These are phyloP conservation scores for Vitis riparia DNA, from an alignment of 164 flowering plant species.

Conservation along the genomic window DNA sequence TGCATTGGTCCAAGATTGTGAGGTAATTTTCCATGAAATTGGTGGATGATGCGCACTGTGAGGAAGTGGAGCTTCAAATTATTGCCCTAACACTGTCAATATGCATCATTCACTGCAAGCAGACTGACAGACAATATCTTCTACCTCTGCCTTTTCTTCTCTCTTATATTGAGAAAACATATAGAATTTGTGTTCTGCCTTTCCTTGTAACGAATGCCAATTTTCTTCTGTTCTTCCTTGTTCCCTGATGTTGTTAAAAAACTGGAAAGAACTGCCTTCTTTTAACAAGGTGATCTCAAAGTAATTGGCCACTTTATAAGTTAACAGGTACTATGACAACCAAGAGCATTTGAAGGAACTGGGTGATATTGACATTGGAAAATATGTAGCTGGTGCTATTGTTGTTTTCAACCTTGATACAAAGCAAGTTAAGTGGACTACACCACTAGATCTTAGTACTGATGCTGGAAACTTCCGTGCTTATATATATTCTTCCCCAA, in stretches of 20 bases:
- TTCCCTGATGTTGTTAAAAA: neutral
- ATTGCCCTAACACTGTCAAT: neutral
- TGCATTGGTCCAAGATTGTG: no score
- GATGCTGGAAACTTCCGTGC: constrained; percentile 73
- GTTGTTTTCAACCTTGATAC: constrained; percentile 97
- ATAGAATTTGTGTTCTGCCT: neutral
- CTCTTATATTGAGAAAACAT: neutral
- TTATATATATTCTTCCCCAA: constrained; percentile 91
- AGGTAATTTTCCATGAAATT: no score
- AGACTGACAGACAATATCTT: neutral
- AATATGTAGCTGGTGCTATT: constrained; percentile 86
- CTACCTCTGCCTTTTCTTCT: neutral
- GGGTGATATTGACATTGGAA: constrained; percentile 84
- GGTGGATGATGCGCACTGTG: neutral
- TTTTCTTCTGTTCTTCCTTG: neutral
- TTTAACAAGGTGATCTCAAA: constrained; percentile 6
- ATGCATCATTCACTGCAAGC: neutral
- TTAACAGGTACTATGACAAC: constrained; percentile 91
- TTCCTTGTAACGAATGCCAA: neutral
- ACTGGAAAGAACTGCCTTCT: neutral
- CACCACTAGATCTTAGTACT: constrained; percentile 74
- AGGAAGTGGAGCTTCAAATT: neutral
- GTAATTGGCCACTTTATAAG: constrained; percentile 25
- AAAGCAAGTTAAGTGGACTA: constrained; percentile 93
- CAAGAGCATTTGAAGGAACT: constrained; percentile 83